Base-by-base conservation (phyloP, 352 stramenopile genomes). In the Thraustotheca clavata region DNA sequence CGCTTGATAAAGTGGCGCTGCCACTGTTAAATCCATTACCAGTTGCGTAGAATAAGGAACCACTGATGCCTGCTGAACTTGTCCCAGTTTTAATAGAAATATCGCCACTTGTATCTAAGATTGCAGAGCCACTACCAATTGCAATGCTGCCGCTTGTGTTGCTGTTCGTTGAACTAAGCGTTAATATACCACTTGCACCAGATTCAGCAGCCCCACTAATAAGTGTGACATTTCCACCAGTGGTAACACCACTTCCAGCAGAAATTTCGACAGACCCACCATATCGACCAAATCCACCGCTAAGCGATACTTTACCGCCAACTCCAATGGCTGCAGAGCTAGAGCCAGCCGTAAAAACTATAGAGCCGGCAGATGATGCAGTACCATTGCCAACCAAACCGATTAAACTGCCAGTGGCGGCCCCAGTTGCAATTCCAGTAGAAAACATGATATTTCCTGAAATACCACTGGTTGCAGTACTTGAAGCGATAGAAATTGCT, bases 401-500 rank as follows among this genome's bases (percentile, higher is more conserved):
- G 16, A 48, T 52, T 24, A 62, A 54, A 62, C 35, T 14, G 14
- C 55, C 55, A 36, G 26, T 41, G 24, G 38, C 16, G 3, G 18
- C 36, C 36, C 12, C 39, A 5, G 18, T 50, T 14, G 55, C 49
- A 3, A 41, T 27, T 50, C 55, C 55, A 9, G 55, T 50, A 14
- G 20, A 24, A 2, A 62, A 26, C 18, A 6, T 62, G 1, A 62
- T 3, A 18, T 22, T 29, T 26, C 55, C 55, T 7, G 55, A 62
- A 9, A 26, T 41, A 35, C 55, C 55, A 33, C 55, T 41, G 22
- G 62, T 69, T 36, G 78, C 77, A 14, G 49, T 52, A 31, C 76
- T 77, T 59, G 72, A 76, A 32, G 59, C 66, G n/a, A 88, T 66
- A 12, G 62, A 72, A 33, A 83, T 49, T 46, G 60, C 72, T 40